phyloP scores from a whole-genome alignment of 2,329 filamentous ascomycete genomes.

The Cladosporium sp. region DNA sequence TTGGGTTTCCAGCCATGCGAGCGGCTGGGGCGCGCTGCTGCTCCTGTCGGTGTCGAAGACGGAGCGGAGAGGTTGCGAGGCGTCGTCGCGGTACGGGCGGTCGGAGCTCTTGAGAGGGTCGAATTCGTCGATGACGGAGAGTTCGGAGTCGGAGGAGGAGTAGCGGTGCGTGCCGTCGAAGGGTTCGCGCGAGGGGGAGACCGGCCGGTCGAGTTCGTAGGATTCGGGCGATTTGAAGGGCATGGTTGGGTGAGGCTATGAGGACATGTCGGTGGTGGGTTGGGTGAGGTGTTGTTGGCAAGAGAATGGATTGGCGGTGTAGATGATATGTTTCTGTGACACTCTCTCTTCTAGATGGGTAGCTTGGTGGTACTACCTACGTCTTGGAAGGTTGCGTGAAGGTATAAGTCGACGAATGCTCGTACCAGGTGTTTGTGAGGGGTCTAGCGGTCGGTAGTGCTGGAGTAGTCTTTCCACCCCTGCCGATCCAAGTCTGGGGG shows the following conservation, averaged over 20 bases:
- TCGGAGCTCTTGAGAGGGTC: conserved; percentile 42
- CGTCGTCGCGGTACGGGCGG: conserved; percentile 38
- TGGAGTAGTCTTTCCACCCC: background rate
- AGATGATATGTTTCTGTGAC: too few relatives aligned
- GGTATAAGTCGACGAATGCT: too few relatives aligned
- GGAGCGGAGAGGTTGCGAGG: conserved; percentile 28
- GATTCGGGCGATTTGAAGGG: conserved; percentile 25
- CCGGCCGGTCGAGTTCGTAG: conserved; percentile 27
- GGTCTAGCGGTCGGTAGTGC: too few relatives aligned
- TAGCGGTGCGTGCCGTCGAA: conserved; percentile 13
- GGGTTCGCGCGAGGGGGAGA: conserved; percentile 14
- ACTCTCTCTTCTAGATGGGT: too few relatives aligned
- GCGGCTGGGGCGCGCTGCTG: conserved; percentile 19
- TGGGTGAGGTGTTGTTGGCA: too few relatives aligned
- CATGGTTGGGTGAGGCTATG: too few relatives aligned
- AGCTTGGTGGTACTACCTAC: too few relatives aligned
- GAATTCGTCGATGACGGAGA: conserved; percentile 38
- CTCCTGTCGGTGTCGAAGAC: conserved; percentile 29
- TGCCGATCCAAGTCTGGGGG: too few relatives aligned
- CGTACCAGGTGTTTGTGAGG: background rate
- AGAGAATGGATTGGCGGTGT: too few relatives aligned
- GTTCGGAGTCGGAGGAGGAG: conserved; percentile 18
- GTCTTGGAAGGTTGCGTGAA: too few relatives aligned
- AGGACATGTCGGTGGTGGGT: too few relatives aligned
- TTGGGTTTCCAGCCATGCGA: conserved; percentile 23